Evolutionary conservation across 371 early-diverging fungal species (phyloP).

Genomic region (Nosema muscidifuracis): DNA sequence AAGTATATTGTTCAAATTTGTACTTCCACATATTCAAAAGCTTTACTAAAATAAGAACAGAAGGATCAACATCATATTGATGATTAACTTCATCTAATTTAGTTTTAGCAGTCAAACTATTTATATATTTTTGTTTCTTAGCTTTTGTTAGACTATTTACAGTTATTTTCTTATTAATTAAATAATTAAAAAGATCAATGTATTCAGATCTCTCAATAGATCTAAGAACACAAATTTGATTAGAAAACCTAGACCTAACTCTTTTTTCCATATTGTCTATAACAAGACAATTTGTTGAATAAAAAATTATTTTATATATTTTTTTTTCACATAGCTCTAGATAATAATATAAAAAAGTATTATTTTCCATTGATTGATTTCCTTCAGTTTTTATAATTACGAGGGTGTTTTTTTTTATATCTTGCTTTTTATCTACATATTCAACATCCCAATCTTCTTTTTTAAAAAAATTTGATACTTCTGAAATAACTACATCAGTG

Average conservation of each 20-base stretch:
- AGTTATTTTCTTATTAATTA: too few relatives aligned
- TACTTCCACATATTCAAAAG: too few relatives aligned
- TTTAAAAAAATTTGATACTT: not conserved
- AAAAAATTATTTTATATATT: slow-evolving; percentile 20
- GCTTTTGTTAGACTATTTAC: too few relatives aligned
- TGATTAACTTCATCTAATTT: too few relatives aligned
- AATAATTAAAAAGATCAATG: too few relatives aligned
- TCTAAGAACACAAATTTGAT: slow-evolving; percentile 32
- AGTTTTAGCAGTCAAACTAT: too few relatives aligned
- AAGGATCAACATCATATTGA: too few relatives aligned
- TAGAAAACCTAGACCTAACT: slow-evolving; percentile 43
- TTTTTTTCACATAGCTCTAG: slow-evolving; percentile 22
- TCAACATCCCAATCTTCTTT: not conserved
- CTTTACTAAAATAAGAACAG: too few relatives aligned
- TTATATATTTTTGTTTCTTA: too few relatives aligned
- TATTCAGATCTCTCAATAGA: slow-evolving; percentile 14
- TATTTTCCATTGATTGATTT: slow-evolving; percentile 3
- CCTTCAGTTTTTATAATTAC: slow-evolving; percentile 32
- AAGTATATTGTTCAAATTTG: slow-evolving; percentile 16
- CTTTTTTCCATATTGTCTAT: slow-evolving; percentile 48
- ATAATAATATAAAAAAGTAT: slow-evolving; percentile 46
- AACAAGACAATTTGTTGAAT: slow-evolving; percentile 14
- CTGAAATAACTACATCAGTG: not conserved
- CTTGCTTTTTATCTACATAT: not conserved
- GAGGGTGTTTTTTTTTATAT: slow-evolving; percentile 25